These are phyloP conservation scores for Alternaria sp. DNA, from an alignment of 2,329 filamentous ascomycete genomes.

Conservation along the genomic window DNA sequence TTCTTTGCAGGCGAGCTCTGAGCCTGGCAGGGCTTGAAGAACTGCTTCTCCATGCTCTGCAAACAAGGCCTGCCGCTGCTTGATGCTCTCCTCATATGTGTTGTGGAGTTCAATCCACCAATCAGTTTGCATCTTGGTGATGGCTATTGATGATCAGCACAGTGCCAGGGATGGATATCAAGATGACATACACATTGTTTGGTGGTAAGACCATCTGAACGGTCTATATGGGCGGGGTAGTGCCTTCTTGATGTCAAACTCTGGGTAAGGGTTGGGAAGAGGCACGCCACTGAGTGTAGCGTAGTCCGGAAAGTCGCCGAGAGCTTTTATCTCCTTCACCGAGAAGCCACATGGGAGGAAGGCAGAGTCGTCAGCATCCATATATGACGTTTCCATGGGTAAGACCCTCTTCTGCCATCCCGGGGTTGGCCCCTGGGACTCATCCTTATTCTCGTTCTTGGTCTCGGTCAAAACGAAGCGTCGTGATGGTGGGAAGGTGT, in stretches of 20 bases:
- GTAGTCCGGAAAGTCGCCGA: slow-evolving; percentile 84
- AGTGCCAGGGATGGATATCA: neutral
- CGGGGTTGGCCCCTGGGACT: slow-evolving; percentile 29
- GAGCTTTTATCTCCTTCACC: slow-evolving; percentile 69
- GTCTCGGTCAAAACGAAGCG: slow-evolving; percentile 55
- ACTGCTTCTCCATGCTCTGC: slow-evolving; percentile 69
- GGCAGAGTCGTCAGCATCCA: slow-evolving; percentile 39
- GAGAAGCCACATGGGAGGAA: slow-evolving; percentile 76
- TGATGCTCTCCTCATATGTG: slow-evolving; percentile 72
- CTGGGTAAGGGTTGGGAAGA: slow-evolving; percentile 67
- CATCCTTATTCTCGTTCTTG: slow-evolving; percentile 14
- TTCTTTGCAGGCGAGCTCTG: slow-evolving; percentile 82
- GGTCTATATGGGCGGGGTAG: slow-evolving; percentile 79
- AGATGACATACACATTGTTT: slow-evolving; percentile 80
- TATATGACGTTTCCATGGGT: slow-evolving; percentile 37
- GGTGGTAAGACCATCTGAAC: slow-evolving; percentile 84
- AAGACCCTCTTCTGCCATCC: slow-evolving; percentile 35
- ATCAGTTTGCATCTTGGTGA: slow-evolving; percentile 79
- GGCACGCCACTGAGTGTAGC: slow-evolving; percentile 77
- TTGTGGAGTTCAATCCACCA: slow-evolving; percentile 91
- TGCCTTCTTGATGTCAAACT: slow-evolving; percentile 75
- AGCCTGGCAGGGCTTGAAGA: slow-evolving; percentile 74
- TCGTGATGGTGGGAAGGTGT: slow-evolving; percentile 62
- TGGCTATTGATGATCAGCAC: slow-evolving; percentile 59
- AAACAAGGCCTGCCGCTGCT: slow-evolving; percentile 72